Evolutionary conservation across 2,329 filamentous ascomycete genomes (phyloP).

Genomic region (Colletotrichum orchidophilum): DNA sequence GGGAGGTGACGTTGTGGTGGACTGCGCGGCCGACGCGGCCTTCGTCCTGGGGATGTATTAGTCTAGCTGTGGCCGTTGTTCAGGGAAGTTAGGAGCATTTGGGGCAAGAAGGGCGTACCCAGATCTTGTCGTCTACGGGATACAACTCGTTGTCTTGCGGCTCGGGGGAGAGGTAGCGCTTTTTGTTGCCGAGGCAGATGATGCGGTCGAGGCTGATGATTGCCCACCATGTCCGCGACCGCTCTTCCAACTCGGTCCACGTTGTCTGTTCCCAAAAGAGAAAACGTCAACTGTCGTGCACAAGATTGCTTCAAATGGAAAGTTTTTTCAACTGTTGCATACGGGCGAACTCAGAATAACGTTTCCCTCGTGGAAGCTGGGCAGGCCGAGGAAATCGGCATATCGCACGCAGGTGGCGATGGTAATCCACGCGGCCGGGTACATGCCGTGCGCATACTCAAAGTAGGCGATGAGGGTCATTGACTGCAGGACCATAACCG

Average conservation of each 20-base stretch:
- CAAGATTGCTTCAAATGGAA: not conserved
- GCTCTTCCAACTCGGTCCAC: conserved; percentile 58
- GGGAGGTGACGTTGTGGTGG: conserved; percentile 46
- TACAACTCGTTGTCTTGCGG: conserved; percentile 40
- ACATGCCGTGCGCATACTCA: conserved; percentile 59
- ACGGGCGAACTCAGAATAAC: conserved; percentile 48
- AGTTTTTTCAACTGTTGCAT: conserved; percentile 22
- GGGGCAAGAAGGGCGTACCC: conserved; percentile 44
- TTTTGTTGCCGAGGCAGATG: conserved; percentile 32
- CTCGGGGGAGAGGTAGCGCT: conserved; percentile 35
- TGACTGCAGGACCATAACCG: conserved; percentile 55
- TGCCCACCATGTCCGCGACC: conserved; percentile 58
- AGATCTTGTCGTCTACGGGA: conserved; percentile 50
- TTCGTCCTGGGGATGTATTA: conserved; percentile 42
- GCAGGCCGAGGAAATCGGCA: conserved; percentile 55
- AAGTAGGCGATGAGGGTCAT: conserved; percentile 56
- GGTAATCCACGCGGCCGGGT: conserved; percentile 60
- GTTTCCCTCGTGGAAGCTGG: conserved; percentile 44
- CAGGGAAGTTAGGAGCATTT: no score
- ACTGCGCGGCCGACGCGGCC: conserved; percentile 44
- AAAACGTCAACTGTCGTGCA: not conserved
- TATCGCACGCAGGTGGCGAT: conserved; percentile 55
- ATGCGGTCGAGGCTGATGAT: conserved; percentile 53
- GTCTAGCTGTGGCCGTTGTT: no score
- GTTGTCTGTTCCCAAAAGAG: conserved; percentile 44